Evolutionary conservation across 2,329 filamentous ascomycete species (phyloP), one percentile per base, ranked within the genome.

Genomic region (Diaporthe velutina): DNA sequence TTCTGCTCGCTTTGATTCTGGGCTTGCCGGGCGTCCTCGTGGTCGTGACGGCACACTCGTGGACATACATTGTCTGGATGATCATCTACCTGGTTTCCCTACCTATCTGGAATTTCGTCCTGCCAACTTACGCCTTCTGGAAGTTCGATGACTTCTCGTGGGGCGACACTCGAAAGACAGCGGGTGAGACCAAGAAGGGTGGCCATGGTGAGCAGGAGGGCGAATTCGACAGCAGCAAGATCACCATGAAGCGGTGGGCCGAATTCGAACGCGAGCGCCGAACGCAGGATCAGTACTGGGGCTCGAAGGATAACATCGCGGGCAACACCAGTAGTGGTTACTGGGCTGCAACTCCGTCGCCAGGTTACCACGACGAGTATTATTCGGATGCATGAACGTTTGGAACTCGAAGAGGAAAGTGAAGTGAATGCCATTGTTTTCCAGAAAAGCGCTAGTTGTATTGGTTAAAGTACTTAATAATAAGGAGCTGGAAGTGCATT

Each of bases 111-210:
- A 99, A 99, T 85, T 98, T 99, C 83, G 89, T 99, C 50, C 91
- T 99, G 12, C 97, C 97, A 0, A 91, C 91, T 10, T 99, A 99
- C 82, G 94, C 97, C 4, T 99, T 96, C 88, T 99, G 97, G 97
- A 98, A 99, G 86, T 99, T 99, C 83, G 97, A 99, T 83, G 97
- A 99, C 87, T 99, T 99, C 88, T 98, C 94, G 74, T 99, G 97
- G 97, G 97, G 97, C 81, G 97, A 99, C 77, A 99, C 97, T 73
- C 92, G 97, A 76, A 98, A 98, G 90, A 98, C 96, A 54, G 94
- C 93, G 0, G 96, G 96, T 38, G 96, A 98, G 81, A 93, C 91
- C 19, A 96, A 96, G 88, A 97, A 96, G 86, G 94, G 90, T 3
- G 94, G 95, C 42, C 75, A 76, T 25, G 92, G 95, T 77, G 96